These are phyloP conservation scores for Setaria viridis DNA, from an alignment of 202 grass and related monocot genomes.

Conservation along the genomic window DNA sequence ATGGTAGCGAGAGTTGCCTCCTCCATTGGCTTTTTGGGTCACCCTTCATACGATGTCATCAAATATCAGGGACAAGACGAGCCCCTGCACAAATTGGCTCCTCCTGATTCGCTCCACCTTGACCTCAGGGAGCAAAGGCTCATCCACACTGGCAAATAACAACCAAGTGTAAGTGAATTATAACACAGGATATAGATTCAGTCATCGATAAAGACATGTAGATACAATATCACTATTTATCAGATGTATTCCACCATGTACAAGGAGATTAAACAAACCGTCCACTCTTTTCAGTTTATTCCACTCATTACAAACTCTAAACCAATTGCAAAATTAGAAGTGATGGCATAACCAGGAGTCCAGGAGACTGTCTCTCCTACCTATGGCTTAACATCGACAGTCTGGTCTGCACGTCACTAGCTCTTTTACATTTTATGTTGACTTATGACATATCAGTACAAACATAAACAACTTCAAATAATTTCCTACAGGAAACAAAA, in stretches of 20 bases:
- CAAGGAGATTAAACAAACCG: slow-evolving; percentile 18
- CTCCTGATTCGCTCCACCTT: slow-evolving; percentile 73
- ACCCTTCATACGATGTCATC: slow-evolving; percentile 65
- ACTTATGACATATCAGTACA: background rate
- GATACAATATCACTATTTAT: background rate
- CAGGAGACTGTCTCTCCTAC: background rate
- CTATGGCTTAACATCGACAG: background rate
- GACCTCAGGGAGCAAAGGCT: slow-evolving; percentile 69
- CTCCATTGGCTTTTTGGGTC: background rate
- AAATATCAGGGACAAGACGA: slow-evolving; percentile 86
- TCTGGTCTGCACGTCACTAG: background rate
- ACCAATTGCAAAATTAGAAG: background rate
- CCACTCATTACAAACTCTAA: slow-evolving; percentile 20
- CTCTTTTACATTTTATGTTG: background rate
- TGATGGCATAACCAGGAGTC: slow-evolving; percentile 1
- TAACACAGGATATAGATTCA: background rate
- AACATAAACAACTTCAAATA: background rate
- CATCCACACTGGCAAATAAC: slow-evolving; percentile 51
- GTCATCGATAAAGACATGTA: slow-evolving; percentile 5
- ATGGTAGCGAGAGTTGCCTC: slow-evolving; percentile 39
- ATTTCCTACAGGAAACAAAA: background rate
- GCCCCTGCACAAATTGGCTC: slow-evolving; percentile 75
- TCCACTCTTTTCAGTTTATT: slow-evolving; percentile 9
- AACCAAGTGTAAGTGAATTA: slow-evolving; percentile 27
- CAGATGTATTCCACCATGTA: slow-evolving; percentile 12